These are phyloP conservation scores for Olyra latifolia DNA, from an alignment of 176 grass and related monocot species.

Conservation along the genomic window DNA sequence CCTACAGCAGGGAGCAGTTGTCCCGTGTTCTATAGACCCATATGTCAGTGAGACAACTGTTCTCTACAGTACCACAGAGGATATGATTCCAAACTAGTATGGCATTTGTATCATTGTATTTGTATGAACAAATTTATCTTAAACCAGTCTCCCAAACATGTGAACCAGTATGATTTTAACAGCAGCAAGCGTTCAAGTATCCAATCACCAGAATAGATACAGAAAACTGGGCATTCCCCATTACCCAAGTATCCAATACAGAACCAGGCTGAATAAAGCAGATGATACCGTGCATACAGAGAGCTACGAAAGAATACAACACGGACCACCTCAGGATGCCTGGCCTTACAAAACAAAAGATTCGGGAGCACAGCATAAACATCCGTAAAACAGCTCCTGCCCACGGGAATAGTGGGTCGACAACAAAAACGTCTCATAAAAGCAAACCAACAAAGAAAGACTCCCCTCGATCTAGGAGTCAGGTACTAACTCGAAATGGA, in stretches of 20 bases:
- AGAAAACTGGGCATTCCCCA: background rate
- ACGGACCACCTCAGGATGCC: background rate
- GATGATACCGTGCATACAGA: constrained; percentile 7
- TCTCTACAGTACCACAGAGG: too few relatives aligned
- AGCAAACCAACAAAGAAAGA: constrained; percentile 38
- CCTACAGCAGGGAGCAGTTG: too few relatives aligned
- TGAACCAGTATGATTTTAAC: background rate
- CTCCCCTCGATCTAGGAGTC: constrained; percentile 11
- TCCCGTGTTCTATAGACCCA: too few relatives aligned
- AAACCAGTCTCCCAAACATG: background rate
- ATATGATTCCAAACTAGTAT: too few relatives aligned
- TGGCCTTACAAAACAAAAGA: constrained; percentile 16
- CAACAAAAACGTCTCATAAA: constrained; percentile 32
- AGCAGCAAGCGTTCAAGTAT: background rate
- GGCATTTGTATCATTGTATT: too few relatives aligned
- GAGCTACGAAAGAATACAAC: constrained; percentile 11
- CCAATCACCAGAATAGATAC: constrained; percentile 15
- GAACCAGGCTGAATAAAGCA: background rate
- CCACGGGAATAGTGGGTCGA: background rate
- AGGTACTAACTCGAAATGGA: constrained; percentile 19
- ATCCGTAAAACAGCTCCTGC: background rate
- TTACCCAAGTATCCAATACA: constrained; percentile 16
- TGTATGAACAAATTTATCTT: background rate
- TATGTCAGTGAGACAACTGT: too few relatives aligned
- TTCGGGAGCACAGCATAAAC: constrained; percentile 23